Conservation (phyloP, 2,329 filamentous ascomycete genomes). For the Oidium heveae region DNA sequence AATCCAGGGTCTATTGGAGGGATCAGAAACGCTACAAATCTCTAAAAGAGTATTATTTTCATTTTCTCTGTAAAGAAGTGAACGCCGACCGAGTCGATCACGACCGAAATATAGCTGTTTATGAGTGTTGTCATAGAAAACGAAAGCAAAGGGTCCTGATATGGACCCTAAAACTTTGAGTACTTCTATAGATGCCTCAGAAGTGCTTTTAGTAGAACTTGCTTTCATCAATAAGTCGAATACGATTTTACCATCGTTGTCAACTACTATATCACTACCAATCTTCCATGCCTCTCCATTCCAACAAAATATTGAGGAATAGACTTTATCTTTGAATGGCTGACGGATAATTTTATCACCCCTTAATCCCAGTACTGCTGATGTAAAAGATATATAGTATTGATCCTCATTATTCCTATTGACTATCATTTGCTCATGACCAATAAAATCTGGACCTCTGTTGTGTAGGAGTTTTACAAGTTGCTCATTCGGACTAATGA, state of each 20-base stretch:
- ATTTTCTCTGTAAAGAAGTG: conserved; percentile 38
- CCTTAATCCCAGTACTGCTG: conserved; percentile 77
- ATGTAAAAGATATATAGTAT: conserved; percentile 37
- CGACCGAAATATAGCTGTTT: conserved; percentile 54
- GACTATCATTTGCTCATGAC: conserved; percentile 16
- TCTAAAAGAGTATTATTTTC: conserved; percentile 21
- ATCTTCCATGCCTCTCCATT: conserved; percentile 91
- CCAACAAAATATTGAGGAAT: conserved; percentile 62
- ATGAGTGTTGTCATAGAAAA: conserved; percentile 44
- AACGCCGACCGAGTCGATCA: conserved; percentile 69
- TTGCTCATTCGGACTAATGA: conserved; percentile 13
- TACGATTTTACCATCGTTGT: conserved; percentile 56
- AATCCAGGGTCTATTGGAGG: conserved; percentile 27
- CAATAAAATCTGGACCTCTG: conserved; percentile 34
- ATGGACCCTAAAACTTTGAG: conserved; percentile 31
- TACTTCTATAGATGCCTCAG: conserved; percentile 13
- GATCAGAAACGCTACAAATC: conserved; percentile 47
- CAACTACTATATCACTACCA: conserved; percentile 26
- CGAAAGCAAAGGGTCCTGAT: conserved; percentile 71
- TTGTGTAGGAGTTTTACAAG: conserved; percentile 24
- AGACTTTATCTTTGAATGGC: conserved; percentile 34
- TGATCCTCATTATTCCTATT: conserved; percentile 9
- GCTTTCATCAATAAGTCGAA: conserved; percentile 29
- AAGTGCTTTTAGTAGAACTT: conserved; percentile 5
- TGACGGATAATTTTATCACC: conserved; percentile 47